Base-by-base conservation (phyloP, 2,329 filamentous ascomycete genomes). In the Drechslerella dactyloides region DNA sequence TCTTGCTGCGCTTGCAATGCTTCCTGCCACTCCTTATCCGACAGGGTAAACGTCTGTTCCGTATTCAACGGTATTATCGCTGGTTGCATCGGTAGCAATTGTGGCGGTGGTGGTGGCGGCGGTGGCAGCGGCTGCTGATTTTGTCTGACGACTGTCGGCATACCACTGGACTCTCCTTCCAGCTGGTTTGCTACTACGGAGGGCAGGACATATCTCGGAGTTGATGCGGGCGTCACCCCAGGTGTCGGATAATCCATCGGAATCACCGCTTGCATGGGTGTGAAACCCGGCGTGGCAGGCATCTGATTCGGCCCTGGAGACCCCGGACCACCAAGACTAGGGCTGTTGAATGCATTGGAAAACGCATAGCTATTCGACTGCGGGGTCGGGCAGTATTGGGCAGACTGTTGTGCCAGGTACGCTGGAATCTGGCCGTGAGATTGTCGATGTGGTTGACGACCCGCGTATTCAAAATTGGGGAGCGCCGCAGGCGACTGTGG, bases 231-330 rank as follows among this genome's bases (percentile, higher is more conserved):
- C 5, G 66, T 70, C 19, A 54, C 66, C n/a, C 66, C 66, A 33
- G 66, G 66, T 17, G 66, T 70, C 46, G 66, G 66, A 51, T 70
- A 70, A 21, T 70, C 66, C 30, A 63, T 59, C 24, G 66, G 66
- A 30, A 59, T 59, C 4, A 60, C 46, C 6, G 66, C 13, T 13
- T 42, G 66, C 37, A 64, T 60, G 27, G 63, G 59, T 11, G 58
- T 59, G 44, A 70, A 70, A n/a, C 66, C 66, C 27, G 66, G 59
- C 4, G 66, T 62, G 3, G 54, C 27, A 2, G 66, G 37, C 21
- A 59, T 44, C 7, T 62, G 19, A 23, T 54, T 59, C 2, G 46
- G 27, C 27, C 27, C 58, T 19, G 65, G 66, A 13, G 66, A 70
- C 10, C 48, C 59, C 15, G 65, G 65, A 5, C 65, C 65, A 1